Conservation (phyloP, 306 rosid species). For the Argentina anserina region DNA sequence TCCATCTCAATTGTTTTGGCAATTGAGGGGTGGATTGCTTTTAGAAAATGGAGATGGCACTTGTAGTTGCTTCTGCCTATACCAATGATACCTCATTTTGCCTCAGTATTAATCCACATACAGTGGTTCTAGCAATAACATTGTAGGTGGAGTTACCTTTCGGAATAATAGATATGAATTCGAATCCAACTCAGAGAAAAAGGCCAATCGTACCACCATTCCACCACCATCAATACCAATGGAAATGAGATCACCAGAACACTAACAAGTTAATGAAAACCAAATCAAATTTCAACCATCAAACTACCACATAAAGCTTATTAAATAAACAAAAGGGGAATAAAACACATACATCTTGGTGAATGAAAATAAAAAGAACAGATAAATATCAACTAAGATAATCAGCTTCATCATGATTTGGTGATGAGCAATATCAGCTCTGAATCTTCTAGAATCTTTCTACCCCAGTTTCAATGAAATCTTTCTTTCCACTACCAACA, state of each 20-base stretch:
- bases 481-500: constrained; percentile 47
- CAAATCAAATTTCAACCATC: constrained; percentile 18
- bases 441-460: constrained; percentile 61
- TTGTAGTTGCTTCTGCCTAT: background rate
- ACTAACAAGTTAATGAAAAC: constrained; percentile 15
- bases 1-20: background rate
- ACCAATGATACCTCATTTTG: background rate
- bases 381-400: constrained; percentile 9
- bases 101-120: background rate
- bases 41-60: constrained; percentile 1
- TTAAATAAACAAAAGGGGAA: background rate
- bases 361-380: background rate
- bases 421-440: constrained; percentile 23
- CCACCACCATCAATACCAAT: constrained; percentile 32
- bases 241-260: constrained; percentile 19
- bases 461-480: constrained; percentile 20
- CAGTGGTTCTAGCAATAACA: constrained; percentile 28
- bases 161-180: constrained; percentile 25
- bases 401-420: constrained; percentile 49
- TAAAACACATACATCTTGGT: background rate
- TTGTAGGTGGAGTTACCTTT: constrained; percentile 37
- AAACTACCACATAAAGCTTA: constrained; percentile 25
- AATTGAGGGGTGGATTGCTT: background rate
- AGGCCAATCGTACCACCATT: constrained; percentile 29
- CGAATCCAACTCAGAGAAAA: constrained; percentile 29